phyloP scores from a whole-genome alignment of 805 yeast species.

The Hagleromyces aurorensis region DNA sequence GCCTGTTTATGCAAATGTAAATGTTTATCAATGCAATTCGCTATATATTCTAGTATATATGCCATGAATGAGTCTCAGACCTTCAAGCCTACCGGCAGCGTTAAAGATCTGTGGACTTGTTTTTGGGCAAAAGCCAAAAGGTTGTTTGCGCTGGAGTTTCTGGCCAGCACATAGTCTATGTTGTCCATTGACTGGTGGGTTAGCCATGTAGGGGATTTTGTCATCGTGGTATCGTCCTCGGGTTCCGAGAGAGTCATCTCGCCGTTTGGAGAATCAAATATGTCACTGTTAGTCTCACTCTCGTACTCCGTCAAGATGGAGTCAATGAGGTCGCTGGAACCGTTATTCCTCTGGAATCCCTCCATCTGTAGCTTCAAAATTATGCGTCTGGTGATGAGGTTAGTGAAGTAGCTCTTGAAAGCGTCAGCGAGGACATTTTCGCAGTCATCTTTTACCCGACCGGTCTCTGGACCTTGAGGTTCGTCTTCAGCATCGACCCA shows the following conservation, averaged over 20 bases:
- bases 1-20: conserved; percentile 1
- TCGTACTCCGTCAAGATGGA: conserved; percentile 11
- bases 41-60: background rate
- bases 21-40: background rate
- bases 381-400: conserved; percentile 23
- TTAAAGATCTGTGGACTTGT: conserved; percentile 23
- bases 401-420: conserved; percentile 21
- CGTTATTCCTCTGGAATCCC: conserved; percentile 13
- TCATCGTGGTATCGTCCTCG: too few species aligned
- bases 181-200: background rate
- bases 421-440: conserved; percentile 4
- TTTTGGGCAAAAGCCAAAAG: conserved; percentile 10
- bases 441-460: background rate
- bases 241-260: background rate
- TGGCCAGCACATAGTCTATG: background rate
- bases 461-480: background rate
- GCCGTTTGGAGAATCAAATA: background rate
- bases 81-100: conserved; percentile 27
- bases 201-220: background rate
- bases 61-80: conserved; percentile 9
- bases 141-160: conserved; percentile 3
- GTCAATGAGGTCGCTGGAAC: conserved; percentile 10
- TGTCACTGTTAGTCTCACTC: conserved; percentile 4
- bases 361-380: conserved; percentile 23
- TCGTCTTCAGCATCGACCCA: background rate